phyloP scores from a whole-genome alignment of 192 early-diverging fungal species.

The Mortierella claussenii region DNA sequence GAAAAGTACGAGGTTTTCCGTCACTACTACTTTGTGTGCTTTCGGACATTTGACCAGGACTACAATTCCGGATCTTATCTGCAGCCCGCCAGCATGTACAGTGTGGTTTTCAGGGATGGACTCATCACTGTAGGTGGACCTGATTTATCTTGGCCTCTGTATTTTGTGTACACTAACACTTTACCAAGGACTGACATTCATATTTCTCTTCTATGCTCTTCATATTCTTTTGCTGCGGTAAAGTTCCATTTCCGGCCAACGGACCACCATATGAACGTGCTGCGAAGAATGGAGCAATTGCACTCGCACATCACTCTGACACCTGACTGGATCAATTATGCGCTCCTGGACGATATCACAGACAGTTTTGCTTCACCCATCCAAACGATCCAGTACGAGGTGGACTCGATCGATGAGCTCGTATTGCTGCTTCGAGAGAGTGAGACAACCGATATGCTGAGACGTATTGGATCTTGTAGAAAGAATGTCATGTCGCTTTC shows the following conservation, averaged over 20 bases:
- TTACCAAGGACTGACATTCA: background rate
- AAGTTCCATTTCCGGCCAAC: constrained; percentile 88
- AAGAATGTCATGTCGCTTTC: constrained; percentile 78
- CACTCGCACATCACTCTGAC: constrained; percentile 87
- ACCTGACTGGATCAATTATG: constrained; percentile 98
- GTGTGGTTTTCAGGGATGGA: constrained; percentile 72
- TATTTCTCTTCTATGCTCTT: background rate
- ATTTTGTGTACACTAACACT: background rate
- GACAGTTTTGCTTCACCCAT: constrained; percentile 92
- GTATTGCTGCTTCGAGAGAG: constrained; percentile 91
- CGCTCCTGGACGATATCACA: constrained; percentile 94
- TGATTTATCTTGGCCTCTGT: background rate
- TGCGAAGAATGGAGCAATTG: constrained; percentile 85
- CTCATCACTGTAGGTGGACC: constrained; percentile 66
- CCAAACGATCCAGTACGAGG: constrained; percentile 90
- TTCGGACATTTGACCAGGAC: constrained; percentile 80
- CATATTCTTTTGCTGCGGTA: background rate
- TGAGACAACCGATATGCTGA: constrained; percentile 84
- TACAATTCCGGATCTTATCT: constrained; percentile 70
- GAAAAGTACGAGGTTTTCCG: constrained; percentile 94
- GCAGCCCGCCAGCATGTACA: constrained; percentile 76
- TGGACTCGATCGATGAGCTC: constrained; percentile 94
- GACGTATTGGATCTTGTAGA: constrained; percentile 77
- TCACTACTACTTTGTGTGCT: constrained; percentile 93
- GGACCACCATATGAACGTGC: constrained; percentile 85